Evolutionary conservation across 768 basidiomycete species (phyloP), one percentile per base, ranked within the genome.

Genomic region (Termitomyces sp.): DNA sequence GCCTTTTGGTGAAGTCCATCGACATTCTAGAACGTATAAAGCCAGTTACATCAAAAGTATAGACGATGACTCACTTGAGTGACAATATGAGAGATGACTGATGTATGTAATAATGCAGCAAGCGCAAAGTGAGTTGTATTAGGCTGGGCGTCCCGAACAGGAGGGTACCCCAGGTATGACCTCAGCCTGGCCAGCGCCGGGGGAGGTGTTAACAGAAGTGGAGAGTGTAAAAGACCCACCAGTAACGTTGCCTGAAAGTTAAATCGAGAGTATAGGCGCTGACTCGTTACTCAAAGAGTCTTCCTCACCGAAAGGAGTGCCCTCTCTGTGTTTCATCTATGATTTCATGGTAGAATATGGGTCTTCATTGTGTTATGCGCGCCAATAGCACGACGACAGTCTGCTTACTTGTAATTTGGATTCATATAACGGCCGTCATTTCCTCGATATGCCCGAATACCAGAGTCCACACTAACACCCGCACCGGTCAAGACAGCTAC

Each of bases 391-490:
- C 30, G 34, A 55, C 28, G 16, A 50, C 28, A 34, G 42, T 35
- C 21, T 27, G 34, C 81, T 62, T 64, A 91, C 89, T 85, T 87
- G 76, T 90, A 92, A 69, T 92, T 88, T n/a, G 89, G 90, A 64
- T 93, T 91, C 83, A 90, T 83, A 70, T 93, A 93, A 60, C 86
- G 76, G 16, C 94, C 94, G 65, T 95, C 90, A 59, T 76, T 68
- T 39, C 94, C 94, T 56, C 94, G 76, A 71, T 98, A 97, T n/a
- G 94, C 94, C 61, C 92, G 78, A 58, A 98, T 96, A 44, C 96
- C 96, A 27, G 89, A 92, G 70, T 98, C 96, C 28, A 98, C 94
- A 68, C 89, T 91, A 61, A 97, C 91, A 7, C 96, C 96, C 0
- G 96, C 96, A 2, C 94, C 94, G 0, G 93, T 94, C 54, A 98